These are phyloP conservation scores for Cicer cuneatum DNA, from an alignment of 306 rosid genomes.

Conservation along the genomic window DNA sequence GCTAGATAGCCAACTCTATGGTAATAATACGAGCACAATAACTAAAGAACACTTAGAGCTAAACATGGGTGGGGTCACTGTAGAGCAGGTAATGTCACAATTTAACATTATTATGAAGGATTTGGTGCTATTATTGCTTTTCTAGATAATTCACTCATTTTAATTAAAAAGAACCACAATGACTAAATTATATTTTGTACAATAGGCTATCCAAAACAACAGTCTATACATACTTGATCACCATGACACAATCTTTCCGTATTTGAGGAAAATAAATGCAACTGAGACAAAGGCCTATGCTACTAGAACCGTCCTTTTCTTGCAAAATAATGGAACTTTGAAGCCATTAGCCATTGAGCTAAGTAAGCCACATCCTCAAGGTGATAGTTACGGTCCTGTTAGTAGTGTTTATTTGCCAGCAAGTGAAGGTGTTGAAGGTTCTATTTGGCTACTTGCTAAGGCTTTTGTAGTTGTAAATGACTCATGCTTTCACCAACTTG, in stretches of 20 bases:
- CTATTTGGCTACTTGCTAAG: conserved; percentile 74
- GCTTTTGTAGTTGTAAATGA: conserved; percentile 76
- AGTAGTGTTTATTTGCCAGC: conserved; percentile 63
- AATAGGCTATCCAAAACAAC: conserved; percentile 62
- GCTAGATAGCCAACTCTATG: conserved; percentile 59
- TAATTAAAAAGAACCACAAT: background rate
- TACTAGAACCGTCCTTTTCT: conserved; percentile 65
- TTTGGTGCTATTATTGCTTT: background rate
- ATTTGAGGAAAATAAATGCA: conserved; percentile 61
- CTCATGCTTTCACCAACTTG: conserved; percentile 71
- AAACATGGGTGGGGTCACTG: conserved; percentile 61
- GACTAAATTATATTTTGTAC: conserved; percentile 25
- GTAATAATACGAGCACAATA: conserved; percentile 65
- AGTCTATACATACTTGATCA: conserved; percentile 70
- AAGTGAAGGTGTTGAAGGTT: conserved; percentile 58
- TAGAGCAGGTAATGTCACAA: conserved; percentile 56
- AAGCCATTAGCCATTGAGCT: conserved; percentile 77
- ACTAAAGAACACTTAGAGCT: conserved; percentile 53
- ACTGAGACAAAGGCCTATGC: conserved; percentile 63
- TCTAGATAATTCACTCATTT: background rate
- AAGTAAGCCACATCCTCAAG: conserved; percentile 62
- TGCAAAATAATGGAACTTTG: conserved; percentile 70
- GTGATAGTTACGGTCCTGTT: conserved; percentile 59
- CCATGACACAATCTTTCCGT: conserved; percentile 65
- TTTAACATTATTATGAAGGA: background rate